phyloP scores from a whole-genome alignment of 306 rosid species.

The Quercus dentata region DNA sequence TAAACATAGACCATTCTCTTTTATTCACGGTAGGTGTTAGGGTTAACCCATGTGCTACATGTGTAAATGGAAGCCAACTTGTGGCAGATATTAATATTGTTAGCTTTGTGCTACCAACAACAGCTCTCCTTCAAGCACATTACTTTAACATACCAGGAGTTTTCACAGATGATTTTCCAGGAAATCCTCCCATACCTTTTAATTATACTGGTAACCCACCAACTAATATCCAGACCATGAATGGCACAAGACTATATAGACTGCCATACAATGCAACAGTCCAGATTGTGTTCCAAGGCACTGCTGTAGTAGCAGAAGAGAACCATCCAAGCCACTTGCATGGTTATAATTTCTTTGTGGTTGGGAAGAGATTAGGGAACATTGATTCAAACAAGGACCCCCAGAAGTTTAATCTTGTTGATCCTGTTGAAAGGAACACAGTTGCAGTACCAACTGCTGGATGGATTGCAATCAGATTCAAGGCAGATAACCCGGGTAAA shows the following conservation, averaged over 20 bases:
- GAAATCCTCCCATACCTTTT: slow-evolving; percentile 46
- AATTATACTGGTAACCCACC: slow-evolving; percentile 63
- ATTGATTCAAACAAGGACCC: slow-evolving; percentile 58
- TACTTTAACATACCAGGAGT: slow-evolving; percentile 49
- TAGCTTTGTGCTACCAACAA: slow-evolving; percentile 49
- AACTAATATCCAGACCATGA: slow-evolving; percentile 41
- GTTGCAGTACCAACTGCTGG: slow-evolving; percentile 60
- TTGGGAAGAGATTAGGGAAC: slow-evolving; percentile 64
- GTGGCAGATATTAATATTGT: slow-evolving; percentile 57
- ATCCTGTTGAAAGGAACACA: slow-evolving; percentile 78
- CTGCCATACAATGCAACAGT: slow-evolving; percentile 51
- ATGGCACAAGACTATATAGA: slow-evolving; percentile 55
- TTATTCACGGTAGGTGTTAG: slow-evolving; percentile 54
- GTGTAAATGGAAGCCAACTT: slow-evolving; percentile 34
- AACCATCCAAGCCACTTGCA: slow-evolving; percentile 73
- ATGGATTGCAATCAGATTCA: slow-evolving; percentile 78
- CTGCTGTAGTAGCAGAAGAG: slow-evolving; percentile 60
- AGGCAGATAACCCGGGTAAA: slow-evolving; percentile 74
- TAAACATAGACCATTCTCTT: slow-evolving; percentile 49
- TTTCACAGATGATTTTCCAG: slow-evolving; percentile 64
- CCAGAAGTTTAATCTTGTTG: slow-evolving; percentile 51
- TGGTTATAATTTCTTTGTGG: slow-evolving; percentile 66
- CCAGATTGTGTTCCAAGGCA: slow-evolving; percentile 57
- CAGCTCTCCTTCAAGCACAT: slow-evolving; percentile 73
- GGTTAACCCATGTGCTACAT: slow-evolving; percentile 46